A percentile compares a stretch with the other conserved stretches of the same genome.
phyloP scores from a whole-genome alignment of 192 early-diverging fungal genomes.

The Backusella westeae region DNA sequence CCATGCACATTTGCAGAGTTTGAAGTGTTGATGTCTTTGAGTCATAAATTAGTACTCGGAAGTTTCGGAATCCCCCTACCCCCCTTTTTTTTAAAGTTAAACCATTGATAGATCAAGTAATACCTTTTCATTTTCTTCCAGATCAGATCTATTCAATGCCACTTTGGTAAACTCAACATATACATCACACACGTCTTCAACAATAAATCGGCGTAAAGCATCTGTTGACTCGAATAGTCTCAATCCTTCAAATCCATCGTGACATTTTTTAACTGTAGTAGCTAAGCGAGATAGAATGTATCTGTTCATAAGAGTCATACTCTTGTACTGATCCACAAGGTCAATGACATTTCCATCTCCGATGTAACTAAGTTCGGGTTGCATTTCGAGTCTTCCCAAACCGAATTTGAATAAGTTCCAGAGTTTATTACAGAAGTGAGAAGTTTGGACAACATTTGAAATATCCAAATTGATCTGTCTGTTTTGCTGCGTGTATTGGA shows the following conservation, averaged over 20 bases:
- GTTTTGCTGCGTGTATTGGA: constrained; percentile 65
- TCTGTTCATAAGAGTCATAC: constrained; percentile 67
- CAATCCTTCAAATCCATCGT: constrained; percentile 63
- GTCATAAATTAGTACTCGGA: background rate
- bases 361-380: constrained; percentile 31
- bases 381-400: constrained; percentile 57
- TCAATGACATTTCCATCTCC: background rate
- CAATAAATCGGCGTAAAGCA: constrained; percentile 82
- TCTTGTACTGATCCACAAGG: background rate
- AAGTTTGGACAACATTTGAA: constrained; percentile 76
- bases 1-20: constrained; percentile 69
- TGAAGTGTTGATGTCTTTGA: constrained; percentile 40
- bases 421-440: constrained; percentile 95
- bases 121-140: constrained; percentile 52
- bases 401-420: constrained; percentile 89
- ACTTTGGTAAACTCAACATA: constrained; percentile 90
- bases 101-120: background rate
- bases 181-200: constrained; percentile 91
- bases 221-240: constrained; percentile 79
- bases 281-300: constrained; percentile 86
- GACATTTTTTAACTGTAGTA: constrained; percentile 61
- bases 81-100: background rate
- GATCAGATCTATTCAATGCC: constrained; percentile 61
- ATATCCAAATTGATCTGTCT: constrained; percentile 94
- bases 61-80: background rate